Base-by-base conservation (phyloP, 257 asterid species). In the Ilex aquifolium region DNA sequence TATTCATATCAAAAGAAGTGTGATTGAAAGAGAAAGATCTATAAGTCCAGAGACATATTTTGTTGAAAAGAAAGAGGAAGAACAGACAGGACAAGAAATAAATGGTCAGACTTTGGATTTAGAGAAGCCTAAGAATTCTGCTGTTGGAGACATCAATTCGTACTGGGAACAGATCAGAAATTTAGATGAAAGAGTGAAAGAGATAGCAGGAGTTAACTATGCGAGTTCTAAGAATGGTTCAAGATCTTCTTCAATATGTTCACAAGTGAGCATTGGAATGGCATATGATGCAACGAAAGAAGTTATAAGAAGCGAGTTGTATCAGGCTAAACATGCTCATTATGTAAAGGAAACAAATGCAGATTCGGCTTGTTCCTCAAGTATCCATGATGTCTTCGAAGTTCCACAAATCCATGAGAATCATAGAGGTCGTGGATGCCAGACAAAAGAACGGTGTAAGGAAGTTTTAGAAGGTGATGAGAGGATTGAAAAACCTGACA, bases 331-430 rank as follows among this genome's bases (percentile, higher is more conserved):
- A 61, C 51, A 36, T 59, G 65, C 66, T n/a, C 66, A 46, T 27
- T 56, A 56, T 67, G 32, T 27, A 39, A 66, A 60, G 29, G 73
- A 60, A 62, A 67, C 62, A 1, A 69, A 63, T 32, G 53, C 61
- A 61, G 80, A 78, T 44, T 44, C 62, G 21, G 68, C 80, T 42
- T 49, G 78, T 69, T 77, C 81, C 13, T 79, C 83, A 1, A 81
- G 61, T 13, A 79, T 87, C 21, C 88, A 80, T 69, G 97, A 92
- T 81, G 97, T 92, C 49, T 92, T 89, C 32, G 99, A 92, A 72
- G 99, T 92, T 40, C 99, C 99, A 10, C 90, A 82, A 65, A 77
- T 49, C 31, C 90, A 75, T 27, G 51, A 70, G 65, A 62, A 61
- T 32, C 44, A 55, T 12, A 58, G 51, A 12, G 55, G 68, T 44